Conservation (phyloP, 257 asterid genomes). For the Ilex aquifolium region DNA sequence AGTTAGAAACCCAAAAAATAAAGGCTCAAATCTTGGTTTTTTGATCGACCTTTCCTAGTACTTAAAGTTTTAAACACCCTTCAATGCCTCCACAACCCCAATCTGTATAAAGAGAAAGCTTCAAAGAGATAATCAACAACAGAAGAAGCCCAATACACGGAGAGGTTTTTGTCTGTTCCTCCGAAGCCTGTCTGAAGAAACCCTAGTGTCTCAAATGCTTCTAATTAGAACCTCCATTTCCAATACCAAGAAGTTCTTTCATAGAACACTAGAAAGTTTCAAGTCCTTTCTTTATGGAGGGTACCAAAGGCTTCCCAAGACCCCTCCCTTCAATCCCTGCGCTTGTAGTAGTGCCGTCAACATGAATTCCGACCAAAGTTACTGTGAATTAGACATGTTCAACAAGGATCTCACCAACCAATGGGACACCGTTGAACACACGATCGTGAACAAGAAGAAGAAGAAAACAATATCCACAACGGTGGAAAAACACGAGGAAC, state of each 20-base stretch:
- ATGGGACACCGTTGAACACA: neutral
- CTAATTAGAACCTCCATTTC: conserved; percentile 20
- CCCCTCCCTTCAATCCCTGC: conserved; percentile 18
- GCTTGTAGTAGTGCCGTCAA: neutral
- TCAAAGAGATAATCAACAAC: too few relatives aligned
- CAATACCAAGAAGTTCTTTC: conserved; percentile 32
- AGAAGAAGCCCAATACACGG: too few relatives aligned
- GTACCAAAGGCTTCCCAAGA: conserved; percentile 34
- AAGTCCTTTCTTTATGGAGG: conserved; percentile 31
- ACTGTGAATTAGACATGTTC: conserved; percentile 13
- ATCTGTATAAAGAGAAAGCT: too few relatives aligned
- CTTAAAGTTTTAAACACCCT: neutral
- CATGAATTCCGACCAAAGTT: conserved; percentile 3
- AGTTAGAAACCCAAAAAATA: conserved; percentile 5
- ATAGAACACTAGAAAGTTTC: conserved; percentile 21
- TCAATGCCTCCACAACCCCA: neutral
- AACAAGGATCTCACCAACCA: neutral
- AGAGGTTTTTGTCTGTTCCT: too few relatives aligned
- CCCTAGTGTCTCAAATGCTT: conserved; percentile 11
- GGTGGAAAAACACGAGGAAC: conserved; percentile 3
- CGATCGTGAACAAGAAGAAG: neutral
- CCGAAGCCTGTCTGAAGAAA: too few relatives aligned
- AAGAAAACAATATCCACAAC: neutral
- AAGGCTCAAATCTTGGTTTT: conserved; percentile 2
- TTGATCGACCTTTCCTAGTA: neutral